A percentile compares a stretch with the other conserved stretches of the same genome.
These are phyloP conservation scores for Cynanchum wilfordii DNA, from an alignment of 257 asterid species.

Conservation along the genomic window DNA sequence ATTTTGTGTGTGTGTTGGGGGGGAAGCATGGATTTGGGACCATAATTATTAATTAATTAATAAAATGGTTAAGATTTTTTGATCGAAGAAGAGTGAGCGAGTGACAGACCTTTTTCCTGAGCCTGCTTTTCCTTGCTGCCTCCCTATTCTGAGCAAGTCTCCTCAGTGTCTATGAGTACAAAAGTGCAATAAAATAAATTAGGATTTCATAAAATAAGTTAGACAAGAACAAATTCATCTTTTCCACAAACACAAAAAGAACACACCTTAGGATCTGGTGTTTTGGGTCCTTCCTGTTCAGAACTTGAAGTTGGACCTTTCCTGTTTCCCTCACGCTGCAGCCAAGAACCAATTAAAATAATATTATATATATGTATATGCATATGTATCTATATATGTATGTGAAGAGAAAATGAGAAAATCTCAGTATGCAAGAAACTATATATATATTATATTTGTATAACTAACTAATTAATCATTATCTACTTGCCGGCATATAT, in stretches of 20 bases:
- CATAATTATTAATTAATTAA: not conserved
- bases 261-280: slow-evolving; percentile 83
- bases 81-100: no score
- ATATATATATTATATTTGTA: no score
- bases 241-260: not conserved
- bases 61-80: not conserved
- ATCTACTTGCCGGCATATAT: slow-evolving; percentile 6
- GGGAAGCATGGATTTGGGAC: not conserved
- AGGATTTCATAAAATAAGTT: not conserved
- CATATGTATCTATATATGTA: not conserved
- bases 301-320: slow-evolving; percentile 57
- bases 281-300: slow-evolving; percentile 68
- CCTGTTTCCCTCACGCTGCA: slow-evolving; percentile 75
- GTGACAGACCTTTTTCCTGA: slow-evolving; percentile 76
- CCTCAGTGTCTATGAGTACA: slow-evolving; percentile 53
- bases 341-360: not conserved
- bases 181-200: slow-evolving; percentile 7
- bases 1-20: no score
- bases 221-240: not conserved
- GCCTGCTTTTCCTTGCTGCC: slow-evolving; percentile 94
- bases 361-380: not conserved
- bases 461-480: slow-evolving; percentile 6
- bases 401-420: slow-evolving; percentile 10
- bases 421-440: slow-evolving; percentile 21
- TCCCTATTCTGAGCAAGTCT: slow-evolving; percentile 97